A percentile compares a stretch with the other conserved stretches of the same genome.
Evolutionary conservation across 805 yeast species (phyloP).

Genomic region (Starmerella davenportii): DNA sequence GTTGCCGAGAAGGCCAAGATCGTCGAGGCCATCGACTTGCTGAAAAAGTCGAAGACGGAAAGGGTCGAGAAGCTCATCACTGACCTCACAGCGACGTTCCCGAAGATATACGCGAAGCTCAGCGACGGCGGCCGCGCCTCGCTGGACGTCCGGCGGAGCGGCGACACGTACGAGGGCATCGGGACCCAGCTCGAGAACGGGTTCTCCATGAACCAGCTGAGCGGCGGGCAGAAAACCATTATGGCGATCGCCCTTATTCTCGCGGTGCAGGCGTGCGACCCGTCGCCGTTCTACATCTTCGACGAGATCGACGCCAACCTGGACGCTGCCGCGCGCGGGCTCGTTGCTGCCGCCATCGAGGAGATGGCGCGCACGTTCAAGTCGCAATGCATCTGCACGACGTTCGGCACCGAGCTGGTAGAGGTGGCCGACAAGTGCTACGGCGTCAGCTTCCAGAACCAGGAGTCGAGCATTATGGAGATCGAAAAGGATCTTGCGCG

Average conservation of each 20-base stretch:
- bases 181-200: constrained; percentile 80
- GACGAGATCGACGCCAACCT: constrained; percentile 95
- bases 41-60: constrained; percentile 61
- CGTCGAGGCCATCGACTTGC: constrained; percentile 41
- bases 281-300: constrained; percentile 89
- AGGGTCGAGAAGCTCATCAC: background rate
- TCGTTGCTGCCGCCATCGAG: constrained; percentile 64
- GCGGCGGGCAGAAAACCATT: constrained; percentile 94
- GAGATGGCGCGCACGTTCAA: constrained; percentile 32
- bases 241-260: constrained; percentile 87
- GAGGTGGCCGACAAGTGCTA: constrained; percentile 71
- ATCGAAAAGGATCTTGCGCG: constrained; percentile 59
- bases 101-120: constrained; percentile 48
- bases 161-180: constrained; percentile 35
- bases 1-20: constrained; percentile 55
- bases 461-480: constrained; percentile 59
- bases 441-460: constrained; percentile 71
- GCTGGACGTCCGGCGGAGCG: constrained; percentile 39
- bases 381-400: constrained; percentile 79
- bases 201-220: constrained; percentile 64
- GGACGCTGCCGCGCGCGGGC: constrained; percentile 76
- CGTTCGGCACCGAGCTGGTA: constrained; percentile 85
- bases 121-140: constrained; percentile 70
- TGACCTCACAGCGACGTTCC: constrained; percentile 50
- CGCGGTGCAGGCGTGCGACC: constrained; percentile 88